Percentiles rank a stretch among this genome's conserved stretches.
Evolutionary conservation across 495 filamentous ascomycete genomes (phyloP).

Genomic region (Platismatia glauca): DNA sequence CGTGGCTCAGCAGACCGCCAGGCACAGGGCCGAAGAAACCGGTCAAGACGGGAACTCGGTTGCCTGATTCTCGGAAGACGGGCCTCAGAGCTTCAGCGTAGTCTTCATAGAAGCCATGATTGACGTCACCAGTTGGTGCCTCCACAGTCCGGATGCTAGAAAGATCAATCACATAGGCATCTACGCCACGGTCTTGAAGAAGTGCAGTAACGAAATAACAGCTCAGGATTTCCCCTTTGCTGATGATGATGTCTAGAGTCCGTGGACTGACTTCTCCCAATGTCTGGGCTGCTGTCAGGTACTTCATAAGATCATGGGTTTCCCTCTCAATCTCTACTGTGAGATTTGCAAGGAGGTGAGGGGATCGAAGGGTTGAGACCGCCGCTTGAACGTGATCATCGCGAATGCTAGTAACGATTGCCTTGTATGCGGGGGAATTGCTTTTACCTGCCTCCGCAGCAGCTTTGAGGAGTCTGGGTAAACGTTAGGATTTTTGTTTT

Average conservation of each 20-base stretch:
- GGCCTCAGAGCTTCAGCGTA: conserved; percentile 56
- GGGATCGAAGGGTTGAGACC: not conserved
- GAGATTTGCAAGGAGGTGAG: conserved; percentile 47
- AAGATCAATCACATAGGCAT: conserved; percentile 79
- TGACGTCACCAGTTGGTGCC: conserved; percentile 49
- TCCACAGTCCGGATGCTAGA: conserved; percentile 61
- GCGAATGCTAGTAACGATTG: not conserved
- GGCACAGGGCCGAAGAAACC: conserved; percentile 82
- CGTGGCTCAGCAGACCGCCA: conserved; percentile 63
- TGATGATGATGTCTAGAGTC: conserved; percentile 81
- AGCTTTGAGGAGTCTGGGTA: not conserved
- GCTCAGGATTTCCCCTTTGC: conserved; percentile 85
- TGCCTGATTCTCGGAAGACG: conserved; percentile 58
- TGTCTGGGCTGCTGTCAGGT: conserved; percentile 51
- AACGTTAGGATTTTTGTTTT: not conserved
- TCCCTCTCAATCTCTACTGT: conserved; percentile 60
- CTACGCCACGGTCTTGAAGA: conserved; percentile 63
- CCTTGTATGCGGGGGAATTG: not conserved
- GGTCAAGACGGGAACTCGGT: conserved; percentile 65
- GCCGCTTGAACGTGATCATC: not conserved
- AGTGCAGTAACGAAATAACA: conserved; percentile 78
- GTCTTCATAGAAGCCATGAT: conserved; percentile 66
- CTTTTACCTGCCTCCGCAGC: not conserved
- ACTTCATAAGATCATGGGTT: conserved; percentile 51
- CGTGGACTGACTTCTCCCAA: conserved; percentile 67